Percentiles rank a stretch among this genome's conserved stretches.
These are phyloP conservation scores for Pythium dissimile DNA, from an alignment of 352 stramenopile genomes.

Conservation along the genomic window DNA sequence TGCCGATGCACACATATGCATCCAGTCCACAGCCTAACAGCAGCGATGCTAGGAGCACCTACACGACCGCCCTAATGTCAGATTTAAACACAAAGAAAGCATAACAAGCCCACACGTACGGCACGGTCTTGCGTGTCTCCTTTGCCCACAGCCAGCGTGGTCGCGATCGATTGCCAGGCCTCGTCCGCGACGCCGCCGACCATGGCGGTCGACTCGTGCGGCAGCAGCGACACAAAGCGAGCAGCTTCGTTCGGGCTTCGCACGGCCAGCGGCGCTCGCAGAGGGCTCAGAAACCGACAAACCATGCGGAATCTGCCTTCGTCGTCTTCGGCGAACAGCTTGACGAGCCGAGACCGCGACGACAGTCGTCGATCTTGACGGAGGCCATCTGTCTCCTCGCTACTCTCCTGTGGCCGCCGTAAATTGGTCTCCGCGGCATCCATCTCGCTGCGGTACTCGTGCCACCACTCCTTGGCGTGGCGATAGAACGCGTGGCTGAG, in stretches of 20 bases:
- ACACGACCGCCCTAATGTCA: neutral
- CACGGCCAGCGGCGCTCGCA: slow-evolving; percentile 48
- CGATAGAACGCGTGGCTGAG: slow-evolving; percentile 71
- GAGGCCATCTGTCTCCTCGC: neutral
- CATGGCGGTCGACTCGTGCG: slow-evolving; percentile 47
- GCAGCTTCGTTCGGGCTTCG: slow-evolving; percentile 77
- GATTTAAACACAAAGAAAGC: neutral
- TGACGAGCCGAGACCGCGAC: slow-evolving; percentile 45
- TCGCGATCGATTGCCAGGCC: slow-evolving; percentile 70
- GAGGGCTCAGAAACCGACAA: slow-evolving; percentile 75
- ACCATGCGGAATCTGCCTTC: slow-evolving; percentile 80
- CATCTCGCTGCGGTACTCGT: slow-evolving; percentile 57
- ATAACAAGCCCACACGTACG: slow-evolving; percentile 21
- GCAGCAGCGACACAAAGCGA: slow-evolving; percentile 80
- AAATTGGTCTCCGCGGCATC: slow-evolving; percentile 14
- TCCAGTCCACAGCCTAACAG: slow-evolving; percentile 87
- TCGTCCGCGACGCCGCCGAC: slow-evolving; percentile 63
- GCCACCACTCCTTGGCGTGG: slow-evolving; percentile 84
- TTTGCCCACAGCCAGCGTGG: slow-evolving; percentile 66
- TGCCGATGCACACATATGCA: slow-evolving; percentile 86
- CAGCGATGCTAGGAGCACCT: slow-evolving; percentile 83
- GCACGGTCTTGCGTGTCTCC: slow-evolving; percentile 85
- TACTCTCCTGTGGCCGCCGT: neutral
- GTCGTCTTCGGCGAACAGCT: slow-evolving; percentile 88
- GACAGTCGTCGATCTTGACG: neutral